These are phyloP conservation scores for Pleurotus pulmonarius DNA, from an alignment of 768 basidiomycete genomes.

Conservation along the genomic window DNA sequence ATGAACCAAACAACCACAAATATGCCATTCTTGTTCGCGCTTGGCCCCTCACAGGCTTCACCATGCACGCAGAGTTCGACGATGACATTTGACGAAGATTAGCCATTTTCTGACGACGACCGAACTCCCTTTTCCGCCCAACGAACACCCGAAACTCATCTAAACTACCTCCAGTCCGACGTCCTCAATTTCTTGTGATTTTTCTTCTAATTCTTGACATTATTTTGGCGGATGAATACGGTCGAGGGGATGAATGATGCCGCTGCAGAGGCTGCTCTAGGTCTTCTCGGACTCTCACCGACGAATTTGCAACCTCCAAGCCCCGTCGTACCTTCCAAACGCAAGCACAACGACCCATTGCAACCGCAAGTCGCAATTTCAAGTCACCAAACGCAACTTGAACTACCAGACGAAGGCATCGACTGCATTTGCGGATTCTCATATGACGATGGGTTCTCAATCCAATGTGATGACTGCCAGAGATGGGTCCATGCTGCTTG, in stretches of 20 bases:
- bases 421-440: conserved; percentile 72
- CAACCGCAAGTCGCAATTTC: background rate
- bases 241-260: conserved; percentile 26
- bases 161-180: no score
- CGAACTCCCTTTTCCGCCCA: no score
- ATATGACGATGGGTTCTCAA: conserved; percentile 80
- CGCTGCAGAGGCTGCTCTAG: conserved; percentile 58
- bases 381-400: conserved; percentile 10
- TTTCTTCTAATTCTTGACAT: no score
- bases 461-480: conserved; percentile 79
- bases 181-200: no score
- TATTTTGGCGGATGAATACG: background rate
- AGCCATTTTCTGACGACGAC: no score
- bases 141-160: no score
- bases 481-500: conserved; percentile 86
- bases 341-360: conserved; percentile 25
- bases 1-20: no score
- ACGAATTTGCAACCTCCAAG: conserved; percentile 25
- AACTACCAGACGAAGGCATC: conserved; percentile 38
- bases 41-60: no score
- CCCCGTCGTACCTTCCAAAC: conserved; percentile 36
- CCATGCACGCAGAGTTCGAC: no score
- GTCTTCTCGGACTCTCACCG: conserved; percentile 48
- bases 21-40: no score
- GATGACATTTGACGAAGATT: no score